Evolutionary conservation across 768 basidiomycete species (phyloP), one percentile per base, ranked within the genome.

Genomic region (Vararia minispora): DNA sequence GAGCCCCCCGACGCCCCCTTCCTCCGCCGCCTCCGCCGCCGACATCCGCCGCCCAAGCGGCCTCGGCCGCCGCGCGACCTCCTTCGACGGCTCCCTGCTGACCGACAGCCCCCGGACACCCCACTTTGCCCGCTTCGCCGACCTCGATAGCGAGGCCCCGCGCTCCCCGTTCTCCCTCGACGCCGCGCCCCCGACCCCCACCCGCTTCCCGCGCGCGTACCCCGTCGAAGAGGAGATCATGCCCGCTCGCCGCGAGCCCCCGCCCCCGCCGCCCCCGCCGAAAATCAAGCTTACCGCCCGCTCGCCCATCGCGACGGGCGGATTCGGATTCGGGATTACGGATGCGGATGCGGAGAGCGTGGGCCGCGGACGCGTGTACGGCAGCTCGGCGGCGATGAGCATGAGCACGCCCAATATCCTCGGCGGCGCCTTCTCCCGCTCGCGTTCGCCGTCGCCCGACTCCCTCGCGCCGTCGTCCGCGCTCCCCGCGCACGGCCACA

Each of bases 11-110:
- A 28, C 39, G 41, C 21, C 46, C 48, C 3, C 48, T 48, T 10
- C 41, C 47, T 0, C 49, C 49, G 3, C 39, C 42, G 2, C 49
- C 49, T 1, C 39, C 49, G 2, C n/a, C n/a, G n/a, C n/a, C n/a
- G 44, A 49, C 35, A 50, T 50, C 27, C 49, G 48, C 27, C 40
- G 40, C 11, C 49, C 49, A 2, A 45, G 44, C n/a, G 49, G 48
- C 6, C 47, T 50, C 7, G 49, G 49, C 0, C 36, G 45, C 16
- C 49, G 49, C 16, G 49, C 49, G 6, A 48, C 37, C 27, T n/a
- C n/a, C n/a, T n/a, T n/a, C n/a, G n/a, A n/a, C n/a, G n/a, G n/a
- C n/a, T n/a, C n/a, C n/a, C n/a, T n/a, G n/a, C n/a, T n/a, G n/a
- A n/a, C n/a, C n/a, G n/a, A n/a, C n/a, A n/a, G n/a, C n/a, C n/a